Conservation (phyloP, 2,329 filamentous ascomycete genomes). For the Hortaea sp. region DNA sequence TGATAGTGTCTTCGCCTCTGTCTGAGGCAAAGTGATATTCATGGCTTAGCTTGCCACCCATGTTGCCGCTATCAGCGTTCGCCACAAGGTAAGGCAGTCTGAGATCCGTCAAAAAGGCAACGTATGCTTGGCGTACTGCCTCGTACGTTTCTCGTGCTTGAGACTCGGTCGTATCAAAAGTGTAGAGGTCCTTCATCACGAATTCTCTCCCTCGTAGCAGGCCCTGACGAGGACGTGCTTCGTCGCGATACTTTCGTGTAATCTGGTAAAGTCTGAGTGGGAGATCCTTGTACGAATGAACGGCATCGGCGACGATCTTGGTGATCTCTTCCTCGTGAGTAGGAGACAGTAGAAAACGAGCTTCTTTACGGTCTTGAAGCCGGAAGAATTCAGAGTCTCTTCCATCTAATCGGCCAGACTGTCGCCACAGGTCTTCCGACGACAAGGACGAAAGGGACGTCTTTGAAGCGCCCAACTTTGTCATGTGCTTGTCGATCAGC, state of each 20-base stretch:
- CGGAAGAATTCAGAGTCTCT: constrained; percentile 56
- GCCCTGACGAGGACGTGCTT: constrained; percentile 78
- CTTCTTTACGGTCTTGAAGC: constrained; percentile 67
- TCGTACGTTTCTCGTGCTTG: constrained; percentile 74
- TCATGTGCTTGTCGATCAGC: constrained; percentile 86
- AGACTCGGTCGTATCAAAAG: constrained; percentile 63
- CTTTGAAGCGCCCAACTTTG: constrained; percentile 62
- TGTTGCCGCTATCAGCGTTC: constrained; percentile 87
- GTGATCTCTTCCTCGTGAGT: constrained; percentile 98
- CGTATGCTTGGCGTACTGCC: constrained; percentile 63
- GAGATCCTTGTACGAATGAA: constrained; percentile 76
- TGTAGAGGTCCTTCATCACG: constrained; percentile 96
- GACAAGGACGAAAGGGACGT: constrained; percentile 77
- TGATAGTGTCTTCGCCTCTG: constrained; percentile 76
- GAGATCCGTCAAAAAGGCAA: constrained; percentile 67
- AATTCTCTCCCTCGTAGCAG: constrained; percentile 84
- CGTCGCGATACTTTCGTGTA: constrained; percentile 87
- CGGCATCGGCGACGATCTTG: constrained; percentile 57
- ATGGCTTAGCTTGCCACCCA: constrained; percentile 86
- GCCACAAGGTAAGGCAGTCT: constrained; percentile 77
- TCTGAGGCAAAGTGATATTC: constrained; percentile 80
- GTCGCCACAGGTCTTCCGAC: constrained; percentile 71
- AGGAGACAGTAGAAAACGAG: constrained; percentile 68
- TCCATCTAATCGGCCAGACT: constrained; percentile 64
- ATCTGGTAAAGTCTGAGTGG: constrained; percentile 87